Evolutionary conservation across 2,329 filamentous ascomycete species (phyloP).

Genomic region (Pezicula carpinea): DNA sequence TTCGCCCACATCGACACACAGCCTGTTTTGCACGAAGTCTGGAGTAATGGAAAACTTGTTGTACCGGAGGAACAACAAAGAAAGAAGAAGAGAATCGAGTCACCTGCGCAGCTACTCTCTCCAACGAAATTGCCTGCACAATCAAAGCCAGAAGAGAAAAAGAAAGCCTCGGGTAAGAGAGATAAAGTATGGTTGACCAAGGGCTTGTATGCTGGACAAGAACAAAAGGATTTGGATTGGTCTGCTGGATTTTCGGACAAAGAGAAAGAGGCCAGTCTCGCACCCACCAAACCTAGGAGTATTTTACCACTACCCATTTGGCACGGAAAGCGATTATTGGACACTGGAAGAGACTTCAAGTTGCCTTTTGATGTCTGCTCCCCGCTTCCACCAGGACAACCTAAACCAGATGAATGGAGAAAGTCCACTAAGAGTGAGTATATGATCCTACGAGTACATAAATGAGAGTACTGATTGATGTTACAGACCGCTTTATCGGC

Average conservation of each 20-base stretch:
- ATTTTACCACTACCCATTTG: conserved; percentile 75
- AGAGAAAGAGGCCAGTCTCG: conserved; percentile 47
- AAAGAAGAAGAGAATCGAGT: conserved; percentile 15
- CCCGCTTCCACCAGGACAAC: conserved; percentile 77
- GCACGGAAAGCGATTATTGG: conserved; percentile 64
- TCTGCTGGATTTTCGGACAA: conserved; percentile 17
- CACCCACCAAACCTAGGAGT: conserved; percentile 48
- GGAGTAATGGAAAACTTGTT: conserved; percentile 61
- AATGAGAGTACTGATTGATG: conserved; percentile 15
- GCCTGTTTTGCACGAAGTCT: conserved; percentile 54
- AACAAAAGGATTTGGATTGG: conserved; percentile 27
- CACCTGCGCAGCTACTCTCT: conserved; percentile 5
- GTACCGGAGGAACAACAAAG: conserved; percentile 33
- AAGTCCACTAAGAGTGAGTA: conserved; percentile 84
- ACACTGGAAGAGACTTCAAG: conserved; percentile 76
- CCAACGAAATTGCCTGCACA: conserved; percentile 9
- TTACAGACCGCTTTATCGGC: conserved; percentile 79
- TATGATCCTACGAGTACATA: not conserved
- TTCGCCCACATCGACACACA: conserved; percentile 54
- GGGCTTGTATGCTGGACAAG: conserved; percentile 84
- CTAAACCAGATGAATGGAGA: conserved; percentile 89
- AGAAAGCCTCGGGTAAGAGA: conserved; percentile 29
- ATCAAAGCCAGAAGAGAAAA: conserved; percentile 12
- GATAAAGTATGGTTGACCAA: conserved; percentile 61
- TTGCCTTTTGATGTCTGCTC: conserved; percentile 88